Percentiles rank a stretch among this genome's conserved stretches.
phyloP scores from a whole-genome alignment of 164 flowering plant genomes.

The Protea cynaroides region DNA sequence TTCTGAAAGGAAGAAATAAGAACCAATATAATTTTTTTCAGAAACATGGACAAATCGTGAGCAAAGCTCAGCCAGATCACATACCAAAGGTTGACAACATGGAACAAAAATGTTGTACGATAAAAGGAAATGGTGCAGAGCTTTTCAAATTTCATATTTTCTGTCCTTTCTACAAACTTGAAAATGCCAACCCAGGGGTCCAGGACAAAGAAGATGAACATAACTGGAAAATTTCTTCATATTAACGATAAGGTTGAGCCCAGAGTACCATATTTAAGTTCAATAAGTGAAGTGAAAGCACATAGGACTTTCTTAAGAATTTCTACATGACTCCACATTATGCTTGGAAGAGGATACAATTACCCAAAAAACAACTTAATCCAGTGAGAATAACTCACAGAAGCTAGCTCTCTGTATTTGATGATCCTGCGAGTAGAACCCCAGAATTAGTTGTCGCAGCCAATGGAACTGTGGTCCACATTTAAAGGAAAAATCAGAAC shows the following conservation, averaged over 20 bases:
- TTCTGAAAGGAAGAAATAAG: too few relatives aligned
- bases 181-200: not conserved
- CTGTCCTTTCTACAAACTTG: too few relatives aligned
- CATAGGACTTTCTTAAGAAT: conserved; percentile 1
- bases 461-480: conserved; percentile 12
- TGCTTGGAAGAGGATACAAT: not conserved
- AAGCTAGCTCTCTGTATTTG: conserved; percentile 13
- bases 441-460: conserved; percentile 14
- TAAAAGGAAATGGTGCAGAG: not conserved
- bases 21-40: too few relatives aligned
- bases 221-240: not conserved
- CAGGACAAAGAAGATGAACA: not conserved
- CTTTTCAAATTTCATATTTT: not conserved
- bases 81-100: too few relatives aligned
- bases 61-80: too few relatives aligned
- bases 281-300: not conserved
- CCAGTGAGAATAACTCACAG: conserved; percentile 7
- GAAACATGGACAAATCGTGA: too few relatives aligned
- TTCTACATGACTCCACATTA: not conserved
- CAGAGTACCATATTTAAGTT: conserved; percentile 1
- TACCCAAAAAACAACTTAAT: conserved; percentile 10
- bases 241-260: not conserved
- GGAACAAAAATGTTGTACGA: not conserved
- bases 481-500: not conserved
- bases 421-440: conserved; percentile 6